Evolutionary conservation across 2,329 filamentous ascomycete genomes (phyloP).

Genomic region (Venturia carpophila): DNA sequence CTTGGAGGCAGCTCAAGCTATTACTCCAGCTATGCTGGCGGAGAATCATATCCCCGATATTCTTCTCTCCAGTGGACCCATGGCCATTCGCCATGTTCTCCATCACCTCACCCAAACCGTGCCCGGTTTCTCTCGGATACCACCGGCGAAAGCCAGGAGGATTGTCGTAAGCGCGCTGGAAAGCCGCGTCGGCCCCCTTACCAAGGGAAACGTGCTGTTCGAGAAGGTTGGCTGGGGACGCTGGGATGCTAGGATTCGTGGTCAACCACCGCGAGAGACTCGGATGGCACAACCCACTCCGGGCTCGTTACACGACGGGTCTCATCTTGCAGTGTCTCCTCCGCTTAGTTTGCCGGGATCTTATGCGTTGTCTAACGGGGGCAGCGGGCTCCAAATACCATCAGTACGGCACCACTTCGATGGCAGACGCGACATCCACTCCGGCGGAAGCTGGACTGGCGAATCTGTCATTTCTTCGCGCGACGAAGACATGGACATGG

Average conservation of each 20-base stretch:
- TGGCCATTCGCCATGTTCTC: conserved; percentile 94
- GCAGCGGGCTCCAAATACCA: conserved; percentile 42
- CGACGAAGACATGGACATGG: conserved; percentile 56
- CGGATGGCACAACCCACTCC: conserved; percentile 21
- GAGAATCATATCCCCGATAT: conserved; percentile 87
- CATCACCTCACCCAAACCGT: conserved; percentile 88
- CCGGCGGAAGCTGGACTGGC: conserved; percentile 56
- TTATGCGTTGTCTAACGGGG: conserved; percentile 34
- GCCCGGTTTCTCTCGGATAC: conserved; percentile 83
- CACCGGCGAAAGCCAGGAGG: conserved; percentile 80
- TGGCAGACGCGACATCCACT: conserved; percentile 32
- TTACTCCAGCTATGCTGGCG: conserved; percentile 77
- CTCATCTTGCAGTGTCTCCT: conserved; percentile 36
- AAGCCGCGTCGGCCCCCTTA: conserved; percentile 55
- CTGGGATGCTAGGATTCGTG: conserved; percentile 78
- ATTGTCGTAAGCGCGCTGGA: conserved; percentile 89
- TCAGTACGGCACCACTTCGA: conserved; percentile 18
- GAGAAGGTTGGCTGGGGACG: conserved; percentile 97
- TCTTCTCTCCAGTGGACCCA: conserved; percentile 80
- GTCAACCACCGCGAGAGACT: conserved; percentile 46
- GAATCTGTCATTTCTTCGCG: conserved; percentile 71
- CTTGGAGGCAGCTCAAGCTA: conserved; percentile 67
- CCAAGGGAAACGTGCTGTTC: conserved; percentile 68
- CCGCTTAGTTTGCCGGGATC: conserved; percentile 44
- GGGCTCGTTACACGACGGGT: conserved; percentile 24